Conservation (phyloP, 805 yeast species). For the Wickerhamiella alocasiicola region DNA sequence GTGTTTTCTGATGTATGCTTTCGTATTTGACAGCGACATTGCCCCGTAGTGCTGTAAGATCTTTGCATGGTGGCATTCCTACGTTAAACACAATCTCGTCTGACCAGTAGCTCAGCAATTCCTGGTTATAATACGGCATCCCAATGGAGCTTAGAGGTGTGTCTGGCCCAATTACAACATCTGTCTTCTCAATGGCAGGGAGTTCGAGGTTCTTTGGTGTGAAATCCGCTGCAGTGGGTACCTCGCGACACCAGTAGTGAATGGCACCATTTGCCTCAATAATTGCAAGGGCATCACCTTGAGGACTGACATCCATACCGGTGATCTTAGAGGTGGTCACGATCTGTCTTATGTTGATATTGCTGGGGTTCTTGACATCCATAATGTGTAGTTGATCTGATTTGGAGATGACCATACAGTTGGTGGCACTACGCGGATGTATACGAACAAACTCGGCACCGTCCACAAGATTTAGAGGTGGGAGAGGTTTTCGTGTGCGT, state of each 20-base stretch:
- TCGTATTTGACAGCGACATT: slow-evolving; percentile 30
- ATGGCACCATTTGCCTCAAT: slow-evolving; percentile 50
- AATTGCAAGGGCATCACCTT: slow-evolving; percentile 69
- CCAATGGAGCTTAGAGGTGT: slow-evolving; percentile 63
- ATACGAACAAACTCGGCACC: slow-evolving; percentile 77
- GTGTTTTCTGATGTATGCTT: slow-evolving; percentile 16
- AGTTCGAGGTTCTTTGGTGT: slow-evolving; percentile 25
- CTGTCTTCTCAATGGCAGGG: slow-evolving; percentile 16
- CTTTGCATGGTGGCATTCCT: slow-evolving; percentile 45
- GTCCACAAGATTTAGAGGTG: slow-evolving; percentile 79
- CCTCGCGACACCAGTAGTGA: slow-evolving; percentile 55
- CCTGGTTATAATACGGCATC: slow-evolving; percentile 72
- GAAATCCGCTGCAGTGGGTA: slow-evolving; percentile 32
- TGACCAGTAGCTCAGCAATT: slow-evolving; percentile 73
- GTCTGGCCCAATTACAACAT: slow-evolving; percentile 31
- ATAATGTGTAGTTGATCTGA: slow-evolving; percentile 77
- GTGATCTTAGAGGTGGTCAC: slow-evolving; percentile 38
- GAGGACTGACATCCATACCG: slow-evolving; percentile 42
- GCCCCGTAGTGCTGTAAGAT: slow-evolving; percentile 38
- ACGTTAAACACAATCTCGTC: slow-evolving; percentile 44
- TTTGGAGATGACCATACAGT: slow-evolving; percentile 58
- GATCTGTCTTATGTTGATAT: slow-evolving; percentile 52
- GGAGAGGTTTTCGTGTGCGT: slow-evolving; percentile 51
- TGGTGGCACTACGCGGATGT: slow-evolving; percentile 77
- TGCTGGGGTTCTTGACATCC: slow-evolving; percentile 70